Conservation (phyloP, 1,284 basidiomycete genomes). For the Naganishia sp. region DNA sequence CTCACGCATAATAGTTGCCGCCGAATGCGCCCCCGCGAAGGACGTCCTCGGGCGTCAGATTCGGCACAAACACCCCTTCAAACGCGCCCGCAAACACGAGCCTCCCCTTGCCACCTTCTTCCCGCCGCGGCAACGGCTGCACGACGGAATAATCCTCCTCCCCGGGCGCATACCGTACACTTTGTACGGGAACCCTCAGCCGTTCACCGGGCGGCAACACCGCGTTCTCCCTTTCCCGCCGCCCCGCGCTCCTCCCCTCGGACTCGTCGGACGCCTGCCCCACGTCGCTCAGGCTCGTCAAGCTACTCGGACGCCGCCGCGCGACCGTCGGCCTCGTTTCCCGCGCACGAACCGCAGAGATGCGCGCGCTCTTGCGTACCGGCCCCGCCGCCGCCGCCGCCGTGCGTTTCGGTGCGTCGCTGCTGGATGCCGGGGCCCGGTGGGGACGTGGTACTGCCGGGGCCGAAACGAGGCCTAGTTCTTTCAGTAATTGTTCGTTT, state of each 20-base stretch:
- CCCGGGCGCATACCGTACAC: slow-evolving; percentile 12
- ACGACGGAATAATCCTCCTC: slow-evolving; percentile 27
- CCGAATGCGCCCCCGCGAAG: slow-evolving; percentile 55
- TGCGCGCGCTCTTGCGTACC: slow-evolving; percentile 3
- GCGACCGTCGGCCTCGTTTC: slow-evolving; percentile 9
- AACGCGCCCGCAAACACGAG: slow-evolving; percentile 53
- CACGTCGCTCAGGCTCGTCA: slow-evolving; percentile 5
- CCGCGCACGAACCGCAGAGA: slow-evolving; percentile 3
- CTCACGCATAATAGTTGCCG: slow-evolving; percentile 54
- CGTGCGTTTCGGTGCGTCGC: slow-evolving; percentile 31
- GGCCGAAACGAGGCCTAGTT: slow-evolving; percentile 38
- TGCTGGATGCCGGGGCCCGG: slow-evolving; percentile 27
- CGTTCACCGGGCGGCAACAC: slow-evolving; percentile 30
- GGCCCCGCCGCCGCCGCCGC: slow-evolving; percentile 18
- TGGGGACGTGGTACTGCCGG: slow-evolving; percentile 25
- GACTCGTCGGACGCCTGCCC: slow-evolving; percentile 27
- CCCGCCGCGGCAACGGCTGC: slow-evolving; percentile 40
- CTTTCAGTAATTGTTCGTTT: slow-evolving; percentile 39
- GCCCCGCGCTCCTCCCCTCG: slow-evolving; percentile 19
- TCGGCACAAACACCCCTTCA: slow-evolving; percentile 53
- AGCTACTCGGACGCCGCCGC: background rate
- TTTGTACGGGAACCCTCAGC: slow-evolving; percentile 20
- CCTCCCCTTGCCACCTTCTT: slow-evolving; percentile 42
- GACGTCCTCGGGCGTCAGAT: slow-evolving; percentile 57
- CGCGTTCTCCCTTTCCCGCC: no score